Evolutionary conservation across 176 grass and related monocot species (phyloP), one percentile per base, ranked within the genome.

Genomic region (Zoysia japonica): DNA sequence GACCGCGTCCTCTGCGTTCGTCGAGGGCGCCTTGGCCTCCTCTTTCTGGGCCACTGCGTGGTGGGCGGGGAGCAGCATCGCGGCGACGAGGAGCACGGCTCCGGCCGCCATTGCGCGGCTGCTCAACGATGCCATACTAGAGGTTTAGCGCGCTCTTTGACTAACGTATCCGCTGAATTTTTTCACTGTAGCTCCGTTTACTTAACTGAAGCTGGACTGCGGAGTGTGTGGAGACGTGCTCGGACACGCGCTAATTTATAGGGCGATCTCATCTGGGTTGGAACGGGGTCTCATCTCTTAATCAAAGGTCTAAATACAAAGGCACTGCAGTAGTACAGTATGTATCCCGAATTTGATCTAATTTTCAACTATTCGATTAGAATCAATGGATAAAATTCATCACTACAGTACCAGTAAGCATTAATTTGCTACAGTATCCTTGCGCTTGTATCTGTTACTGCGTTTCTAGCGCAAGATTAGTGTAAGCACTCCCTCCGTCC

Each of bases 241-340:
- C 39, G 1, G 6, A 66, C 47, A 71, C 9, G 40, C 17, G 65
- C 35, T 48, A 38, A 88, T 88, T 80, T 88, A 84, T 88, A 84
- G 41, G 70, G 40, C 11, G 48, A 79, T 67, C 47, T 8, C 28
- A 28, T 28, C 28, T 28, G 28, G 28, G 28, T 28, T 28, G 28
- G 28, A 28, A 28, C 28, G 28, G 48, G 13, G 48, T 4, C 47
- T 3, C 6, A 57, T 35, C 56, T 69, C 67, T 88, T 88, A 76
- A 80, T 70, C 51, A 5, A 39, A 80, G 38, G 35, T 65, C 28
- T 28, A 28, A 28, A 28, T 28, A 28, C 28, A 28, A 28, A 28
- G 28, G 28, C 28, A 0, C 28, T 28, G 28, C 28, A 28, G 28
- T 28, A 28, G 28, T 28, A 28, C 28, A 28, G 28, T 28, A 28